Conservation (phyloP, 2,329 filamentous ascomycete species). For the Gaeumannomyces tritici region DNA sequence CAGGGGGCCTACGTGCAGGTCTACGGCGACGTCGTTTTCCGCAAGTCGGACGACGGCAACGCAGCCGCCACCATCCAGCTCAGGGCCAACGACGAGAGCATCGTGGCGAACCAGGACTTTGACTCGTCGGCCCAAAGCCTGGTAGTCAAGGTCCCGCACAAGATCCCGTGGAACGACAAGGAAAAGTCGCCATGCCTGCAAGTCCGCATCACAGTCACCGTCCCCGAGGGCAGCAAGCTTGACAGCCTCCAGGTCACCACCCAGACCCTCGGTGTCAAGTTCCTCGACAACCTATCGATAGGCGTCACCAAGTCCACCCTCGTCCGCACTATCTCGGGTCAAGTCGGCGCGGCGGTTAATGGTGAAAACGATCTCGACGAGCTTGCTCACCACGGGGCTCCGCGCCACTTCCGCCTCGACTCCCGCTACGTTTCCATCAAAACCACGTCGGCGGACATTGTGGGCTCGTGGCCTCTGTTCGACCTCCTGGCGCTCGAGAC, state of each 20-base stretch:
- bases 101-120: constrained; percentile 24
- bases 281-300: constrained; percentile 30
- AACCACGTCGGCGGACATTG: constrained; percentile 33
- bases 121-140: constrained; percentile 26
- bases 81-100: constrained; percentile 31
- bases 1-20: constrained; percentile 24
- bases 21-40: constrained; percentile 35
- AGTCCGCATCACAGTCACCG: constrained; percentile 35
- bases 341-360: constrained; percentile 20
- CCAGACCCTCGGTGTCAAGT: constrained; percentile 27
- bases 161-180: constrained; percentile 17
- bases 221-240: constrained; percentile 27
- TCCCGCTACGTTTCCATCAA: constrained; percentile 30
- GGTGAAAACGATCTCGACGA: constrained; percentile 13
- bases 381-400: constrained; percentile 16
- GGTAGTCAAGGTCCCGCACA: constrained; percentile 26
- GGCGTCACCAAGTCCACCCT: constrained; percentile 15
- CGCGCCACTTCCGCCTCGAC: constrained; percentile 28
- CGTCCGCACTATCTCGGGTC: constrained; percentile 27
- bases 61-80: constrained; percentile 30
- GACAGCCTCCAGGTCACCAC: constrained; percentile 24
- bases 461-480: constrained; percentile 40
- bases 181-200: constrained; percentile 32
- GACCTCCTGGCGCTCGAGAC: constrained; percentile 34
- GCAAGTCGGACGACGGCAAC: constrained; percentile 24